Percentiles rank a stretch among this genome's conserved stretches.
phyloP scores from a whole-genome alignment of 2,329 filamentous ascomycete species.

The Penicillium sp. region DNA sequence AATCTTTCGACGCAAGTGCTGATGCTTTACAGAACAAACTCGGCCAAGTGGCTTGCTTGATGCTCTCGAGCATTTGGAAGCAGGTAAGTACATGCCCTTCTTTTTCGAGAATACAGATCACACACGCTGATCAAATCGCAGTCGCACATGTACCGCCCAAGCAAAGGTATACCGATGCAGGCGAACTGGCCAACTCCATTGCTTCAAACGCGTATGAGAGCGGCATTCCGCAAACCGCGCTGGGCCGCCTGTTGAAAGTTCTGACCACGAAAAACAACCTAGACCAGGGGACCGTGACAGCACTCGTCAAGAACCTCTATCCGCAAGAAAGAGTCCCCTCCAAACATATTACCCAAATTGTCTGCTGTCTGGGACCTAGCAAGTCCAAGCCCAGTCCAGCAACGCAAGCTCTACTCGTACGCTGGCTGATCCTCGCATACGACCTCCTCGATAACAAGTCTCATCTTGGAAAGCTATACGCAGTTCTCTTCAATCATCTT shows the following conservation, averaged over 20 bases:
- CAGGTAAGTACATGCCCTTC: constrained; percentile 25
- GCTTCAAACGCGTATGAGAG: constrained; percentile 63
- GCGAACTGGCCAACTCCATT: constrained; percentile 62
- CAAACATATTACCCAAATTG: constrained; percentile 61
- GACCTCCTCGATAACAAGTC: constrained; percentile 64
- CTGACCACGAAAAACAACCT: constrained; percentile 65
- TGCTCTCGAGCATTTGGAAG: constrained; percentile 38
- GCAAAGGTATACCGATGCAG: constrained; percentile 61
- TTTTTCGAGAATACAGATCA: neutral
- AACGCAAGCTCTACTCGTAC: constrained; percentile 68
- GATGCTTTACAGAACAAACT: neutral
- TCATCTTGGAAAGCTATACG: constrained; percentile 67
- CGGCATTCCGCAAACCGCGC: constrained; percentile 61
- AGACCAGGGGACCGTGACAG: constrained; percentile 71
- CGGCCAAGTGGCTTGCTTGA: constrained; percentile 29
- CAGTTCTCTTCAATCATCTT: constrained; percentile 74
- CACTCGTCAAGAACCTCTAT: constrained; percentile 71
- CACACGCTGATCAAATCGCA: constrained; percentile 12
- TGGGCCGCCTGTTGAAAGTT: constrained; percentile 65
- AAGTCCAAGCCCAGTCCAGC: constrained; percentile 69
- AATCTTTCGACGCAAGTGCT: neutral
- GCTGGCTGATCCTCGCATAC: constrained; percentile 76
- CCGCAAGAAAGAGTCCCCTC: constrained; percentile 64
- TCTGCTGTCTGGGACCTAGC: constrained; percentile 74
- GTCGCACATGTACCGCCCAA: constrained; percentile 57